Evolutionary conservation across 306 rosid genomes (phyloP).

Genomic region (Vigna nakashimae): DNA sequence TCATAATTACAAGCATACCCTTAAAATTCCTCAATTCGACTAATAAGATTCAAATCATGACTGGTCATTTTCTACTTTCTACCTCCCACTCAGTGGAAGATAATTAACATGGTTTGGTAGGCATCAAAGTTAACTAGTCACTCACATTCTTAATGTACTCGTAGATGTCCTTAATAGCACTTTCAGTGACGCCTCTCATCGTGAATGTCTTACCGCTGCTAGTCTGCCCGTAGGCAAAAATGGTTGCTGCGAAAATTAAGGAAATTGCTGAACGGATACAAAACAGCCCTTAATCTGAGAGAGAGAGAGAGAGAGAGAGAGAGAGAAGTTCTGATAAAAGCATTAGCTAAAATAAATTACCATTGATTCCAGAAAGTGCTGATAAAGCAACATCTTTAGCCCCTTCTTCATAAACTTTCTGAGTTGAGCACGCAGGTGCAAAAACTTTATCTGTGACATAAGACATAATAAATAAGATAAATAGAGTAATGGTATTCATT

Average conservation of each 20-base stretch:
- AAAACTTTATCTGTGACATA: constrained; percentile 51
- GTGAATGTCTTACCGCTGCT: constrained; percentile 64
- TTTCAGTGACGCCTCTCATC: constrained; percentile 56
- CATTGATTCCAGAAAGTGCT: constrained; percentile 55
- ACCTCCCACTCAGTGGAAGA: not conserved
- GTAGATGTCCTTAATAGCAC: constrained; percentile 56
- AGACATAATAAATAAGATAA: not conserved
- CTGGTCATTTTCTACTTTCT: not conserved
- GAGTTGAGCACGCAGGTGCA: constrained; percentile 47
- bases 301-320: no score
- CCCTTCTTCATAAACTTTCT: constrained; percentile 55
- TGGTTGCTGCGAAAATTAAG: constrained; percentile 49
- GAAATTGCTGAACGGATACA: not conserved
- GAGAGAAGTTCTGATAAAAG: not conserved
- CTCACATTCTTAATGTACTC: constrained; percentile 50
- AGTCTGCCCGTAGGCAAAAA: constrained; percentile 60
- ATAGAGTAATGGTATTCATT: no score
- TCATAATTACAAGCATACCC: constrained; percentile 4
- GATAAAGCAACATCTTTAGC: constrained; percentile 56
- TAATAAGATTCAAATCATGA: not conserved
- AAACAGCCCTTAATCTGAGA: not conserved
- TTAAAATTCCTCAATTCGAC: not conserved
- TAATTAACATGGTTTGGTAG: constrained; percentile 16
- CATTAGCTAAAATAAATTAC: constrained; percentile 33
- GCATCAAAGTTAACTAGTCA: constrained; percentile 4